Evolutionary conservation across 1,139 yeast genomes (phyloP), one percentile per base, ranked within the genome.

Genomic region (Candida sp.): DNA sequence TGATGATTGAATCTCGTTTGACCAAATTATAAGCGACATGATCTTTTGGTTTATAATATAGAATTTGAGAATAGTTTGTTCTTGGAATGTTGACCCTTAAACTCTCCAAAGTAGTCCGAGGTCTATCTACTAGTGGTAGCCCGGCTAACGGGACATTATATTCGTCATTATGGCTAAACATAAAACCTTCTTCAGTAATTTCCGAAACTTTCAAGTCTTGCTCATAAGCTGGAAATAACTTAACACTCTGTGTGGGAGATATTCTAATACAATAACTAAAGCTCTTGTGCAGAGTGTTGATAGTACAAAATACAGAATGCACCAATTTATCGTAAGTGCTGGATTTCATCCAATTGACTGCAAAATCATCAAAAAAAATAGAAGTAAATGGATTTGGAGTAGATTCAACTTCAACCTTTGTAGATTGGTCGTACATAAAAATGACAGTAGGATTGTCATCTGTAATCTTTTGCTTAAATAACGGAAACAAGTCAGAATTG

Each of bases 271-370:
- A 76, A 45, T 61, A 67, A 39, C 78, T 69, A 21, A 60, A 55
- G 11, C 50, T 45, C 6, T 47, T 35, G 11, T 52, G 39, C 0
- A 45, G 40, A 0, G 50, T 38, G 41, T 63, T 61, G 9, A 50
- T 33, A 7, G 75, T 66, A 48, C 81, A 77, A 50, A 73, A 74
- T 1, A 61, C 58, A 0, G 79, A 72, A 38, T 65, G 64, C 1
- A 74, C 45, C 35, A 76, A 59, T 32, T 64, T 63, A 8, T 59
- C 58, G 41, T 68, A 61, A 15, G 60, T 58, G 9, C 64, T 50
- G 6, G 57, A 58, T 30, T 59, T 53, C 7, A 67, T 55, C 81
- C 79, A 75, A 9, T 56, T 56, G 27, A 54, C 49, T 0, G 79
- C 77, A 52, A 75, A 64, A 1, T 49, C 48, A 47, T 75, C 79